Evolutionary conservation across 2,329 filamentous ascomycete species (phyloP).

Genomic region (Ophiostoma pallidulum): DNA sequence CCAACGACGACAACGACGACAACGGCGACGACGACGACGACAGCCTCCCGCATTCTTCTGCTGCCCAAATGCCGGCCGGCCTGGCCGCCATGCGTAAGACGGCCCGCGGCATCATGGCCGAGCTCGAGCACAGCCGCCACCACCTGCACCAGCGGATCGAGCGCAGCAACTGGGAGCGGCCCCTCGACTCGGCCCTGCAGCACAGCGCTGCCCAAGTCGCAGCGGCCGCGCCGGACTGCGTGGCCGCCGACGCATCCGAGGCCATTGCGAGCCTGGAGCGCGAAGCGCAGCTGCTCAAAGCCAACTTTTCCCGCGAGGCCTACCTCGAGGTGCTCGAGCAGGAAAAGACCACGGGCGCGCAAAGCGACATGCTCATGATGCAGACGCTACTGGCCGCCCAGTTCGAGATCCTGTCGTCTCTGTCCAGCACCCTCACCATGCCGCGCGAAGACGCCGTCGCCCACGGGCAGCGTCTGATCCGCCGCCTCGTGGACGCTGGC

Average conservation of each 20-base stretch:
- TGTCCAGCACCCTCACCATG: conserved; percentile 74
- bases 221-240: conserved; percentile 56
- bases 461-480: conserved; percentile 67
- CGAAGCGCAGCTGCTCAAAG: conserved; percentile 79
- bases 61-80: conserved; percentile 50
- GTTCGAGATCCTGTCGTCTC: conserved; percentile 79
- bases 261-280: conserved; percentile 56
- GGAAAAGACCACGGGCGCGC: conserved; percentile 50
- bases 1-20: conserved; percentile 55
- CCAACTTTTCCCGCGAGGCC: conserved; percentile 71
- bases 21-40: conserved; percentile 60
- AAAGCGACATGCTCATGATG: conserved; percentile 63
- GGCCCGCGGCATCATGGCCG: conserved; percentile 76
- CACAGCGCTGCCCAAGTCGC: conserved; percentile 73
- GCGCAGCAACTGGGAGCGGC: conserved; percentile 76
- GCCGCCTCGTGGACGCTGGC: conserved; percentile 68
- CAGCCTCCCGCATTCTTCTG: conserved; percentile 39
- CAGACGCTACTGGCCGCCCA: conserved; percentile 82
- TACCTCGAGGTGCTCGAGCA: conserved; percentile 70
- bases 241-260: conserved; percentile 53
- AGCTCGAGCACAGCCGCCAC: conserved; percentile 81
- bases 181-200: conserved; percentile 77
- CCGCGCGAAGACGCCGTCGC: conserved; percentile 73
- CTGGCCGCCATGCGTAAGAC: conserved; percentile 73
- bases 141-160: conserved; percentile 80